Base-by-base conservation (phyloP, 2,329 filamentous ascomycete genomes). In the Aquanectria penicillioides region DNA sequence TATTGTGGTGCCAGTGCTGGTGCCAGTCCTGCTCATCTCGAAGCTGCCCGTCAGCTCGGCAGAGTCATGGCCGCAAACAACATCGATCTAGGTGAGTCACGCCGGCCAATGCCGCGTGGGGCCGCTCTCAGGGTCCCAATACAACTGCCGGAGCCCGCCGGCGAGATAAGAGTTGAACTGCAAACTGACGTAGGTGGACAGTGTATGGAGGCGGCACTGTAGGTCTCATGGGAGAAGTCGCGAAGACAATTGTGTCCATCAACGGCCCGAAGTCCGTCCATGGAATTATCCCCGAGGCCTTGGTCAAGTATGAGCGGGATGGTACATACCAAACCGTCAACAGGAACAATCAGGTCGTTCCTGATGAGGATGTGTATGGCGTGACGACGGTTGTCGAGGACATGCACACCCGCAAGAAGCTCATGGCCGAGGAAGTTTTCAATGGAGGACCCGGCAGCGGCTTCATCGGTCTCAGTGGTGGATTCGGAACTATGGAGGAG, bases 191-290 rank as follows among this genome's bases (percentile, higher is more conserved):
- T 13, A 15, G 11, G 22, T 22, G 5, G 10, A 48, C 40, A 87
- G 93, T 98, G 64, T 99, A 98, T 77, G 95, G 95, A 67, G 95
- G 95, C 67, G 95, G 95, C 71, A 98, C 94, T 3, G 88, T 93
- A 31, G 95, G 95, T 9, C 85, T 99, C 40, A 99, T 99, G 95
- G 95, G 95, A 72, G 93, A 97, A 74, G 78, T 98, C 10, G 93
- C 95, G 40, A 90, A 89, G 69, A 94, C 92, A 0, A 88, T 99
- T 23, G 93, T 96, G 66, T 83, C 90, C 0, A 86, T 97, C 62
- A 88, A 89, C 5, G 94, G 95, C 3, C 92, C 94, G 0, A 76
- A 88, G 47, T 80, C 90, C 11, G 95, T 98, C 13, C 94, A 97
- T 79, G 95, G 95, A 72, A 91, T 99, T 74, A 97, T 99, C 70